Conservation (phyloP, 2,329 filamentous ascomycete species). For the Colletotrichum sp. region DNA sequence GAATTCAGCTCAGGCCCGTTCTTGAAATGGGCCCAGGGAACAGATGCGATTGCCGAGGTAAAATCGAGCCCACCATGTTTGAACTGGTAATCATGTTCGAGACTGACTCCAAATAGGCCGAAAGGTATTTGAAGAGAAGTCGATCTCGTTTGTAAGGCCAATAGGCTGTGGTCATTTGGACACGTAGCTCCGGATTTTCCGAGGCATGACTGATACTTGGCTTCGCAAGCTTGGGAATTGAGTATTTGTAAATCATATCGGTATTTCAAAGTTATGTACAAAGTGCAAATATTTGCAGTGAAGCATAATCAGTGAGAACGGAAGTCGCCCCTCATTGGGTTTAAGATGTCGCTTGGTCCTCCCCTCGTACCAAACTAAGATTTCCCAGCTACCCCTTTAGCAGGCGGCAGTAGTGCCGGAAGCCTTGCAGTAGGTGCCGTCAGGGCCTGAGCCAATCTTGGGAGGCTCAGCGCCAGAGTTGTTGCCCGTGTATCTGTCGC, state of each 20-base stretch:
- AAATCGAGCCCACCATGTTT: neutral
- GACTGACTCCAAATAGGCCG: neutral
- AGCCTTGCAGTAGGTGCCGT: constrained; percentile 36
- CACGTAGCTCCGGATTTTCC: rapidly evolving
- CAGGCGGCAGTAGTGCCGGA: constrained; percentile 20
- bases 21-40: neutral
- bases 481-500: constrained; percentile 42
- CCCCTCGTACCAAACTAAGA: neutral
- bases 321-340: neutral
- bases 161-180: neutral
- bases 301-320: neutral
- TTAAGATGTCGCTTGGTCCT: neutral
- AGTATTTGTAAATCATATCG: neutral
- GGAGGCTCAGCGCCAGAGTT: constrained; percentile 38
- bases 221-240: no score
- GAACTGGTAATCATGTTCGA: rapidly evolving
- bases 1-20: neutral
- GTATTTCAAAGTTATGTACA: neutral
- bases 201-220: neutral
- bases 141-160: neutral
- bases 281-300: neutral
- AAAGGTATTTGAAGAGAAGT: neutral
- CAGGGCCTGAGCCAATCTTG: constrained; percentile 41
- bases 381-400: no score
- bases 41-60: neutral